Base-by-base conservation (phyloP, 148 eudicot genomes). In the Rhododendron molle region DNA sequence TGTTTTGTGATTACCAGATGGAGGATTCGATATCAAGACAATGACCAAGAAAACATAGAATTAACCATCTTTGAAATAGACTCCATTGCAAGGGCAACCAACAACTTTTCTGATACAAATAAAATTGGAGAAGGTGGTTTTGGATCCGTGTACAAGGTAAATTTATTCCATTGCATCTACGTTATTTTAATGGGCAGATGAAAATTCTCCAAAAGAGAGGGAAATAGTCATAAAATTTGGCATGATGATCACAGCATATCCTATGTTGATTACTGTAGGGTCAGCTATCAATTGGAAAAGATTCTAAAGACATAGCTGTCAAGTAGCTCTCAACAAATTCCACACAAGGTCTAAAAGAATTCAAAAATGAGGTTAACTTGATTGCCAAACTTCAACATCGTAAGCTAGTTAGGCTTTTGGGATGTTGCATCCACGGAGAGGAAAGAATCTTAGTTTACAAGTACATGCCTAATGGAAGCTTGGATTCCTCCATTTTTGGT, bases 401-500 rank as follows among this genome's bases (percentile, higher is more conserved):
- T 40, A 40, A 40, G 6, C 44, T 40, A 40, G 44, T 40, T 40
- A 6, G 44, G 44, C 44, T 40, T 40, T 40, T 40, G 44, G 44
- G 44, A 40, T 40, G 44, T 40, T 40, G 44, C 44, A 40, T 6
- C 44, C 44, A 40, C 7, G 44, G 44, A 40, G 44, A 40, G 7
- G 44, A 40, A 40, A 40, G 44, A 40, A 40, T 40, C 44, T 40
- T 40, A 40, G 44, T 40, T 40, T 40, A 40, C 7, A 7, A 40
- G 7, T 40, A 6, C 44, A 40, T 40, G 44, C 44, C 44, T 40
- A 40, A 40, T 40, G 44, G 44, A 40, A 40, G 85, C 54, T 28
- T 83, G 60, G 79, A 83, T 72, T 83, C 76, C n/a, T 71, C 74
- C 62, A 83, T 83, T 71, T 83, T 83, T 73, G 76, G 85, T 83